phyloP scores from a whole-genome alignment of 805 yeast genomes.

The Maudiozyma bulderi region DNA sequence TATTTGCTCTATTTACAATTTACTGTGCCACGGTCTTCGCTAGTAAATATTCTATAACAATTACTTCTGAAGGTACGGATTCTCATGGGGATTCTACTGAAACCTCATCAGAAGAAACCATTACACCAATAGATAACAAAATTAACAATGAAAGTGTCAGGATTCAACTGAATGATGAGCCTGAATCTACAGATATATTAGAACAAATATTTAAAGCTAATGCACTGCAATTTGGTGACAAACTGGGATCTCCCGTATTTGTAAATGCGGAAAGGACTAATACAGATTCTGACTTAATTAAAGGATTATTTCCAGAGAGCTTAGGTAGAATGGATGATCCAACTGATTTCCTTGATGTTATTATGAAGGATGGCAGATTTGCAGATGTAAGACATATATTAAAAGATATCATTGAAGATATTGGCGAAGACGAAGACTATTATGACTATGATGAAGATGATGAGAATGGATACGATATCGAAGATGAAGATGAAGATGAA shows the following conservation, averaged over 20 bases:
- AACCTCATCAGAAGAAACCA: background rate
- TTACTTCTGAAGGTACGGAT: background rate
- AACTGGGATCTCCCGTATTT: conserved; percentile 14
- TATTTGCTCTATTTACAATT: background rate
- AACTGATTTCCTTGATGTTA: conserved; percentile 1
- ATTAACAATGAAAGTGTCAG: background rate
- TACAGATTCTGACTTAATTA: background rate
- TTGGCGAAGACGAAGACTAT: background rate
- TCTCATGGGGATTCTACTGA: background rate
- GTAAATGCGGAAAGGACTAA: conserved; percentile 6
- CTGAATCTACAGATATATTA: background rate
- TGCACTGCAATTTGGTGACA: conserved; percentile 6
- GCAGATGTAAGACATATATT: conserved; percentile 1
- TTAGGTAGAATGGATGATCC: conserved; percentile 5
- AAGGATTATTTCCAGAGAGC: background rate
- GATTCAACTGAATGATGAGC: background rate
- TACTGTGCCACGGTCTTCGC: conserved; percentile 2
- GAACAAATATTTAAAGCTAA: background rate
- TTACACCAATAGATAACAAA: background rate
- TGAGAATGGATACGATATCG: background rate
- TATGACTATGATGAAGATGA: conserved; percentile 4
- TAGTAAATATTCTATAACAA: conserved; percentile 1
- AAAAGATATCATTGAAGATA: conserved; percentile 6
- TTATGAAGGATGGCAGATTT: background rate
- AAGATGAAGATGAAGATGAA: background rate